phyloP scores from a whole-genome alignment of 257 asterid species.

The Solanum chiquidenum region DNA sequence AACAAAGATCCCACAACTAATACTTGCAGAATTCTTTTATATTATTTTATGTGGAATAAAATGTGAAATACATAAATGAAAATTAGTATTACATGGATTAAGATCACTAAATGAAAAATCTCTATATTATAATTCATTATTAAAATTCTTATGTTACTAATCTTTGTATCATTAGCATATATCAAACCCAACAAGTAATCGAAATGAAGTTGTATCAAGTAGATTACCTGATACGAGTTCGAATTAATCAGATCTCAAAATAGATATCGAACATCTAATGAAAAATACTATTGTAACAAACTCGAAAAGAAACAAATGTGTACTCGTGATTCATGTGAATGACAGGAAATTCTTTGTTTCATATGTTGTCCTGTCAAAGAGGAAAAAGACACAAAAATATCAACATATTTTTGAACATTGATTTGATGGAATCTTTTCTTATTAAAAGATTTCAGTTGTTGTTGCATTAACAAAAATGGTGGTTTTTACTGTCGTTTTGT shows the following conservation, averaged over 20 bases:
- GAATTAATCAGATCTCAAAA: fast-evolving
- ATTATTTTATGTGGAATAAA: background rate
- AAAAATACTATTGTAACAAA: too few species aligned
- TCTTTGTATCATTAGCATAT: background rate
- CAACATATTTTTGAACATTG: background rate
- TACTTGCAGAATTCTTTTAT: too few species aligned
- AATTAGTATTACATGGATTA: background rate
- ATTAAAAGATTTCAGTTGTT: background rate
- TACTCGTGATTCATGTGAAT: background rate
- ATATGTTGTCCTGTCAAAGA: background rate
- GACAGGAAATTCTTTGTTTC: background rate
- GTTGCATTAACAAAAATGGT: background rate
- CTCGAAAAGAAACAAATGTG: background rate
- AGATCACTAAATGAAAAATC: background rate
- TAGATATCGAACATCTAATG: fast-evolving
- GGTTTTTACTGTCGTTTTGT: background rate
- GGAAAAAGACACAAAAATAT: background rate
- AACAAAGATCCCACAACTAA: background rate
- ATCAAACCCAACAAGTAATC: background rate
- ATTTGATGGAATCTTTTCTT: background rate
- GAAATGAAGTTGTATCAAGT: background rate
- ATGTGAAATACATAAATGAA: background rate
- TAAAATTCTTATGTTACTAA: background rate
- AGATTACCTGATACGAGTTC: fast-evolving
- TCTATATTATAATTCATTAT: background rate